Conservation (phyloP, 1,139 yeast species). For the Dujonia santamariae region DNA sequence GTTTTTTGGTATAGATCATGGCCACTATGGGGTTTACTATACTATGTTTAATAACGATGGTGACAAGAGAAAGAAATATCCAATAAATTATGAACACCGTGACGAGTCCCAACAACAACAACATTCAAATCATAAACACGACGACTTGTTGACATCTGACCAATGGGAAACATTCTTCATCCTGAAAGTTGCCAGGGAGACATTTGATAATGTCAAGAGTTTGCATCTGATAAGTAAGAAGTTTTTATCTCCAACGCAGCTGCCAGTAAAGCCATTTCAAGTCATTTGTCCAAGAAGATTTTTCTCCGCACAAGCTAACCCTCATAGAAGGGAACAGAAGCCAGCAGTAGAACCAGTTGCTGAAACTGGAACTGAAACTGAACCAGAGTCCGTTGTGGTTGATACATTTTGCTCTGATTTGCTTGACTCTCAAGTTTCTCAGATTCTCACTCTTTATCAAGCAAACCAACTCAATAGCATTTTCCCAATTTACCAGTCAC, state of each 20-base stretch:
- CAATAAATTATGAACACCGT: slow-evolving; percentile 7
- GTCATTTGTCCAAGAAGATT: slow-evolving; percentile 1
- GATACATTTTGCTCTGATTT: slow-evolving; percentile 21
- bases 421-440: slow-evolving; percentile 19
- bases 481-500: slow-evolving; percentile 42
- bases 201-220: slow-evolving; percentile 20
- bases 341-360: neutral
- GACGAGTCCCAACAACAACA: slow-evolving; percentile 5
- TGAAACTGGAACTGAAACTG: neutral
- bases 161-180: slow-evolving; percentile 20
- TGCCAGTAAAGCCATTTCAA: slow-evolving; percentile 1
- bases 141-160: slow-evolving; percentile 2
- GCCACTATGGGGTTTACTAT: slow-evolving; percentile 46
- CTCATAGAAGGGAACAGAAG: neutral
- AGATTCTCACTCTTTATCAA: slow-evolving; percentile 17
- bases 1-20: slow-evolving; percentile 33
- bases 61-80: slow-evolving; percentile 14
- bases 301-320: slow-evolving; percentile 2
- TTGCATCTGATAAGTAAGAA: slow-evolving; percentile 20
- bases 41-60: slow-evolving; percentile 41
- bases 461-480: slow-evolving; percentile 21
- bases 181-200: slow-evolving; percentile 28
- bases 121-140: neutral
- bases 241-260: slow-evolving; percentile 17
- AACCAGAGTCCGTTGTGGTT: neutral